These are phyloP conservation scores for Sabuloglossum arenarium DNA, from an alignment of 495 filamentous ascomycete genomes.

Conservation along the genomic window DNA sequence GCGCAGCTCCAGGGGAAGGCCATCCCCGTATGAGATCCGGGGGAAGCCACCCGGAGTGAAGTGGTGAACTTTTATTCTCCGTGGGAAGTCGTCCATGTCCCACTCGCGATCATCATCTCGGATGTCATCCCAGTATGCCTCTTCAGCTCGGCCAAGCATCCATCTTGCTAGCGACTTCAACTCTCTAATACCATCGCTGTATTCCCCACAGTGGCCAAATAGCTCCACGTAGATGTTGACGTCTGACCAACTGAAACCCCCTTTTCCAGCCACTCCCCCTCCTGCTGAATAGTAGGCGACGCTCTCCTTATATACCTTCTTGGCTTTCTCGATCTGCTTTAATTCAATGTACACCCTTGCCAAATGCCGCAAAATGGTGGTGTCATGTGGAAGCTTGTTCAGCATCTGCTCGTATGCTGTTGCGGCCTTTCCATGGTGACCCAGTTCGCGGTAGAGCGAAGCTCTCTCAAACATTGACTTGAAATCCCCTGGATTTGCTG, in stretches of 20 bases:
- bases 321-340: constrained; percentile 32
- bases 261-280: constrained; percentile 20
- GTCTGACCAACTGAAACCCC: constrained; percentile 58
- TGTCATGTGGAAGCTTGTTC: constrained; percentile 34
- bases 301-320: constrained; percentile 36
- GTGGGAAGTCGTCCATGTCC: constrained; percentile 52
- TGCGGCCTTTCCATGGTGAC: constrained; percentile 32
- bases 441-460: constrained; percentile 34
- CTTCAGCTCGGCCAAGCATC: constrained; percentile 54
- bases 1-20: constrained; percentile 62
- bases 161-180: constrained; percentile 56
- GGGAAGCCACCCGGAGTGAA: constrained; percentile 34
- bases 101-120: constrained; percentile 76
- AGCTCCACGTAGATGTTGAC: constrained; percentile 70
- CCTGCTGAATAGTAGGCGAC: constrained; percentile 30
- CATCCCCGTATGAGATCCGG: constrained; percentile 42
- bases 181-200: constrained; percentile 39
- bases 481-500: constrained; percentile 33
- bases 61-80: constrained; percentile 33
- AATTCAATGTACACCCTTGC: constrained; percentile 43
- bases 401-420: constrained; percentile 42
- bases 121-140: constrained; percentile 62
- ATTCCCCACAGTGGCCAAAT: constrained; percentile 37
- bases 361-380: constrained; percentile 36
- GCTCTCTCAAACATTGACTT: constrained; percentile 40